Evolutionary conservation across 768 basidiomycete species (phyloP).

Genomic region (Pulveroboletus sp.): DNA sequence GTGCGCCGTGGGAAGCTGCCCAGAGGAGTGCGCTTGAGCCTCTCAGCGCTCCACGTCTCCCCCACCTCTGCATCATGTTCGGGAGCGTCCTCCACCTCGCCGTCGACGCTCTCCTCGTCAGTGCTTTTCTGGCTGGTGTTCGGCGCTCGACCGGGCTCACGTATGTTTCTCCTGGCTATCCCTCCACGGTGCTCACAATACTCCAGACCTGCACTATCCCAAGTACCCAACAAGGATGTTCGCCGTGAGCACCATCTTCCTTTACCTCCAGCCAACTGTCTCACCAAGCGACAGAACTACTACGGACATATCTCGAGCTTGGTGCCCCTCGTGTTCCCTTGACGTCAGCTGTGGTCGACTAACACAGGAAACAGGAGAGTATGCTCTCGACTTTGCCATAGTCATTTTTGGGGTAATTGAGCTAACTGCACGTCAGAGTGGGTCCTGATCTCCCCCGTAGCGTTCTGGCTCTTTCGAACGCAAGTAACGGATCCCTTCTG

Average conservation of each 20-base stretch:
- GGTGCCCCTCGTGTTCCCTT: constrained; percentile 41
- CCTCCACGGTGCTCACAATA: background rate
- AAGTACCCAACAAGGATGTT: constrained; percentile 84
- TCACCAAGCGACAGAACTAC: constrained; percentile 45
- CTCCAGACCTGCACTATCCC: constrained; percentile 62
- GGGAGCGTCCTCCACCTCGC: constrained; percentile 54
- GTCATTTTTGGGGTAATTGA: constrained; percentile 68
- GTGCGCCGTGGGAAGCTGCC: constrained; percentile 17
- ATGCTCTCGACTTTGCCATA: constrained; percentile 80
- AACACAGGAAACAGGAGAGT: constrained; percentile 55
- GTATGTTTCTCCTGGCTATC: constrained; percentile 40
- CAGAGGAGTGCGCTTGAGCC: too few relatives aligned
- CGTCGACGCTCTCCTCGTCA: constrained; percentile 74
- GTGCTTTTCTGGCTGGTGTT: constrained; percentile 80
- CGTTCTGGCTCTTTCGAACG: constrained; percentile 74
- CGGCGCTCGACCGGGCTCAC: constrained; percentile 81
- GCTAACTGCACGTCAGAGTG: background rate
- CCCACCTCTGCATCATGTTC: constrained; percentile 18
- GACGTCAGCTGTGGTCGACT: background rate
- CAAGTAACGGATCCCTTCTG: constrained; percentile 5
- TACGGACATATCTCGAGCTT: constrained; percentile 74
- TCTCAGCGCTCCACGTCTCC: too few relatives aligned
- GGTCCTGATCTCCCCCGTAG: constrained; percentile 33
- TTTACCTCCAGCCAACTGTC: background rate
- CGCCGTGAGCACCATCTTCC: constrained; percentile 56